Base-by-base conservation (phyloP, 208 protist species). In the Wallacemonas sp. region DNA sequence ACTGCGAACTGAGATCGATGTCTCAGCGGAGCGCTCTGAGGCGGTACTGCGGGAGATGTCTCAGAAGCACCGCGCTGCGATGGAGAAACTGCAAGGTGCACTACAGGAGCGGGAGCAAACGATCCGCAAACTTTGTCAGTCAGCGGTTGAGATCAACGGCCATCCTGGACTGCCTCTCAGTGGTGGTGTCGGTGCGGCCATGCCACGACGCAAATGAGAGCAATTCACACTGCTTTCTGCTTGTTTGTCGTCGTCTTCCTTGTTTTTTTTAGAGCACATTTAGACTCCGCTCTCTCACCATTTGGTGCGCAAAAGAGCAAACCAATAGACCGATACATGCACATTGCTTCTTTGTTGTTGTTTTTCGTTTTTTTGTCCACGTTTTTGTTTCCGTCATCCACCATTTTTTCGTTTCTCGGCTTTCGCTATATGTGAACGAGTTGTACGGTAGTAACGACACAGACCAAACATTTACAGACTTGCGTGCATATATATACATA, bases 71-170 rank as follows among this genome's bases (percentile, higher is more conserved):
- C 69, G 70, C n/a, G 61, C 68, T 1, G 77, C 84, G 33, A 65
- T 78, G 17, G 86, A 83, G 36, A 76, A 78, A 9, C 77, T 92
- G 27, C 73, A 81, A 38, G 56, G 69, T 8, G 77, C 83, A 11
- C 39, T 95, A 0, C 72, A 81, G 38, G 89, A 95, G 34, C 76
- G 81, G 30, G 89, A 95, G 46, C 76, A 87, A 57, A 70, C 73
- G 6, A 82, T 95, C n/a, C 70, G 80, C 29, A 76, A 74, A 24
- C 63, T 88, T 44, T 89, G 73, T 56, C 74, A 81, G 56, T 43
- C 63, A 24, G 58, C 64, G 24, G 65, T 64, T 21, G 23, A 36
- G 36, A 70, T 27, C 56, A 58, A 33, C 19, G 57, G 57, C 11
- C 41, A 63, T 36, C 57, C 39, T 21, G 57, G 57, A 12, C 16